A percentile compares a stretch with the other conserved stretches of the same genome.
phyloP scores from a whole-genome alignment of 352 stramenopile species.

The Phytophthora lateralis region DNA sequence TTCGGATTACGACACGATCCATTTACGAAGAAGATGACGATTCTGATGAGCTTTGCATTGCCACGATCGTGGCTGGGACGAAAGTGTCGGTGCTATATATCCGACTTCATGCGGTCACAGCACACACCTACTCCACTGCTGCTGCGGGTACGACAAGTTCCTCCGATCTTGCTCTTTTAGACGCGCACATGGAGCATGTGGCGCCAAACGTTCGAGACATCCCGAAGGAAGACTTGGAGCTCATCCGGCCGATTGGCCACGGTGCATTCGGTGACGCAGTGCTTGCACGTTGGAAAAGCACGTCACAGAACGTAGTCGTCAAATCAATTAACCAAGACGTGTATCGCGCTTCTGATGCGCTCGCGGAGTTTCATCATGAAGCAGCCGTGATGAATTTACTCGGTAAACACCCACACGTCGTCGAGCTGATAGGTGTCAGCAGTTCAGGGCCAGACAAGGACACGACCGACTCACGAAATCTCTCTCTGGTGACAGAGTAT shows the following conservation, averaged over 20 bases:
- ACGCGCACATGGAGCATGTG: constrained; percentile 56
- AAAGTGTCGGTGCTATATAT: constrained; percentile 75
- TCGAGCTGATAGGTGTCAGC: constrained; percentile 65
- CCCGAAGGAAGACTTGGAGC: constrained; percentile 48
- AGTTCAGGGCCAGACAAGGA: constrained; percentile 10
- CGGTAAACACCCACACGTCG: constrained; percentile 73
- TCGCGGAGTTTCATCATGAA: constrained; percentile 71
- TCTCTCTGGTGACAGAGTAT: constrained; percentile 74
- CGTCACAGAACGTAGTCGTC: constrained; percentile 60
- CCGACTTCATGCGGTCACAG: constrained; percentile 33
- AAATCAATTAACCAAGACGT: constrained; percentile 60
- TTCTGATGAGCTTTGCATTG: constrained; percentile 49
- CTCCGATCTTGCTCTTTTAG: constrained; percentile 38
- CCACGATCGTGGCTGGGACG: constrained; percentile 57
- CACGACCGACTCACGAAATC: constrained; percentile 3
- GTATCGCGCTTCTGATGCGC: constrained; percentile 45
- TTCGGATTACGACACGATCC: constrained; percentile 29
- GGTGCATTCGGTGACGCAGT: constrained; percentile 73
- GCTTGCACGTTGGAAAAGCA: constrained; percentile 62
- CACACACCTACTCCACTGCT: constrained; percentile 2
- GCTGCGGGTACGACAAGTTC: constrained; percentile 19
- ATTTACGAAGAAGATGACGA: constrained; percentile 23
- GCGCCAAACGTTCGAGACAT: constrained; percentile 53
- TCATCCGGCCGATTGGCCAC: constrained; percentile 63
- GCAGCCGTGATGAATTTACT: constrained; percentile 76